Evolutionary conservation across 805 yeast species (phyloP).

Genomic region (Ogataea polymorpha): DNA sequence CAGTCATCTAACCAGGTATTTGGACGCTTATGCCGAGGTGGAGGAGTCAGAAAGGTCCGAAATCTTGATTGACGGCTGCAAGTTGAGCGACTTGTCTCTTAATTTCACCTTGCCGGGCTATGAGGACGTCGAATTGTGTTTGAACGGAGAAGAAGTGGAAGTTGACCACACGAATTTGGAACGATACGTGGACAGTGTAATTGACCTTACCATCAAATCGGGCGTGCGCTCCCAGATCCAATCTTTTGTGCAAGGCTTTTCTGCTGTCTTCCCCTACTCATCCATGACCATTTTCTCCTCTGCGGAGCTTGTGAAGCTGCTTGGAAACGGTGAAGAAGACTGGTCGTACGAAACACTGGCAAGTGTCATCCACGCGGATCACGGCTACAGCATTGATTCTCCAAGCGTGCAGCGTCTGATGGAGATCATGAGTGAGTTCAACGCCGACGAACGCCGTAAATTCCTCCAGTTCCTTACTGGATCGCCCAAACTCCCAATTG

Average conservation of each 20-base stretch:
- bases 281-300: conserved; percentile 72
- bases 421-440: conserved; percentile 57
- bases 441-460: conserved; percentile 53
- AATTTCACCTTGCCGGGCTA: conserved; percentile 78
- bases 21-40: conserved; percentile 21
- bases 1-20: conserved; percentile 44
- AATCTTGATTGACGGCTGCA: conserved; percentile 26
- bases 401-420: conserved; percentile 57
- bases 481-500: conserved; percentile 87
- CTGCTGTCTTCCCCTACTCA: conserved; percentile 74
- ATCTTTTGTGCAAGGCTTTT: conserved; percentile 76
- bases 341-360: conserved; percentile 69
- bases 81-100: conserved; percentile 54
- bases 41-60: conserved; percentile 8
- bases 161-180: conserved; percentile 55
- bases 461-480: conserved; percentile 91
- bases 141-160: conserved; percentile 48
- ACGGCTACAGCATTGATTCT: conserved; percentile 79
- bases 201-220: conserved; percentile 54
- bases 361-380: conserved; percentile 74
- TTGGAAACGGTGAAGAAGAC: conserved; percentile 82
- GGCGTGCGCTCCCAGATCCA: conserved; percentile 67
- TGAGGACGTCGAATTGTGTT: conserved; percentile 53
- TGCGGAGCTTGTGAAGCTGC: conserved; percentile 63
- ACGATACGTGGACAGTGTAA: conserved; percentile 51